Conservation (phyloP, 768 basidiomycete genomes). For the Guyanaporus albipodus region DNA sequence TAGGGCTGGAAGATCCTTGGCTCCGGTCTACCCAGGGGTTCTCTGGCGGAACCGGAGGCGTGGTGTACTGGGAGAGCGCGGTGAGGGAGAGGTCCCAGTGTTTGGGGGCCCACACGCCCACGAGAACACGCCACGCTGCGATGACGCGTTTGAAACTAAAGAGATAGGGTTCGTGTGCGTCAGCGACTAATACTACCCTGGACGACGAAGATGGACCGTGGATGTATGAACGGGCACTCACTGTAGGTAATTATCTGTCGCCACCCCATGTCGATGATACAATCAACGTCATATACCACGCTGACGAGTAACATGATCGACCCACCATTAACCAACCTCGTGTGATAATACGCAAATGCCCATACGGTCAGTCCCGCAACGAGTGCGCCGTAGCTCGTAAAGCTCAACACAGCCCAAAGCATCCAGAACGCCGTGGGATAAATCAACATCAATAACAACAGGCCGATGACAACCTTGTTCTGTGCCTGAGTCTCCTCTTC, state of each 20-base stretch:
- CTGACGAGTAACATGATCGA: slow-evolving; percentile 25
- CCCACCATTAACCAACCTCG: slow-evolving; percentile 78
- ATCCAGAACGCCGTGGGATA: slow-evolving; percentile 84
- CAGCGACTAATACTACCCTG: slow-evolving; percentile 17
- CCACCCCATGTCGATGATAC: not conserved
- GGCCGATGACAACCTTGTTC: slow-evolving; percentile 90
- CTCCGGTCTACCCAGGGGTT: slow-evolving; percentile 68
- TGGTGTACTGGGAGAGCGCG: slow-evolving; percentile 72
- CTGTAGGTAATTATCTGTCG: slow-evolving; percentile 73
- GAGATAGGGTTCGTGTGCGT: slow-evolving; percentile 14
- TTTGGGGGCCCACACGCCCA: slow-evolving; percentile 90
- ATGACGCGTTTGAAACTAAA: slow-evolving; percentile 77
- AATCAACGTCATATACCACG: slow-evolving; percentile 22
- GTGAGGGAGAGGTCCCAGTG: slow-evolving; percentile 74
- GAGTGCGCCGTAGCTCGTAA: slow-evolving; percentile 68
- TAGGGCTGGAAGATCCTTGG: slow-evolving; percentile 31
- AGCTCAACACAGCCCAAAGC: slow-evolving; percentile 81
- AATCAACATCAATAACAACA: slow-evolving; percentile 67
- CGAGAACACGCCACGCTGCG: slow-evolving; percentile 94
- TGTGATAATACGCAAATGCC: slow-evolving; percentile 82
- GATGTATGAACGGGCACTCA: slow-evolving; percentile 34
- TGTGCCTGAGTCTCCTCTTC: slow-evolving; percentile 96
- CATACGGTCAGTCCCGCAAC: slow-evolving; percentile 67
- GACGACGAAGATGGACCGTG: not conserved
- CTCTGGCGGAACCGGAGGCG: slow-evolving; percentile 58